Evolutionary conservation across 352 stramenopile species (phyloP).

Genomic region (Globisporangium camurandrum): DNA sequence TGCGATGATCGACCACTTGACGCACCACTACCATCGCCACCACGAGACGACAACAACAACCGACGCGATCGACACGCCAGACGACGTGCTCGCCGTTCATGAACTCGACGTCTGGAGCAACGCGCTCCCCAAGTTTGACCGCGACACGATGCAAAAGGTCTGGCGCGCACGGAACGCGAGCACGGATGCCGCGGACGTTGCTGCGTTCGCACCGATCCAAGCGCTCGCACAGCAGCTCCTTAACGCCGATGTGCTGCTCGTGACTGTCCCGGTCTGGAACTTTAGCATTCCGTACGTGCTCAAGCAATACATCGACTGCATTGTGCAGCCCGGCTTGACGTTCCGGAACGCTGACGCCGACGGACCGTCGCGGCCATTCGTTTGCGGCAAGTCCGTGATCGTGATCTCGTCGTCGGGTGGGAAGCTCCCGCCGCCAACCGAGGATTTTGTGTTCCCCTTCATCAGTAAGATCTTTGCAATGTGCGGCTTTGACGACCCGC

Average conservation of each 20-base stretch:
- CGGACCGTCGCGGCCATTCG: conserved; percentile 48
- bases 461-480: conserved; percentile 69
- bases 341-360: conserved; percentile 59
- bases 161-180: conserved; percentile 61
- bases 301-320: conserved; percentile 83
- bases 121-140: conserved; percentile 59
- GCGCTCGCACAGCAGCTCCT: conserved; percentile 53
- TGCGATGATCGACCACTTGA: conserved; percentile 61
- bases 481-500: conserved; percentile 60
- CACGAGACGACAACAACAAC: conserved; percentile 18
- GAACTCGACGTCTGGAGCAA: conserved; percentile 64
- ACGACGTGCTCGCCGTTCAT: conserved; percentile 55
- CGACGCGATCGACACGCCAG: conserved; percentile 16
- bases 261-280: conserved; percentile 75
- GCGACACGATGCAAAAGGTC: conserved; percentile 57
- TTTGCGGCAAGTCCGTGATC: conserved; percentile 50
- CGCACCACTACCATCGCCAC: conserved; percentile 65
- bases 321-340: conserved; percentile 60
- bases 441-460: conserved; percentile 69
- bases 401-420: conserved; percentile 71
- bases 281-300: conserved; percentile 70
- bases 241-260: conserved; percentile 63
- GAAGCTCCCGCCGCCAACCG: conserved; percentile 39
- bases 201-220: conserved; percentile 60
- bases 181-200: conserved; percentile 42